phyloP scores from a whole-genome alignment of 139 green algal genomes.

The Chlamydomonas sp. region DNA sequence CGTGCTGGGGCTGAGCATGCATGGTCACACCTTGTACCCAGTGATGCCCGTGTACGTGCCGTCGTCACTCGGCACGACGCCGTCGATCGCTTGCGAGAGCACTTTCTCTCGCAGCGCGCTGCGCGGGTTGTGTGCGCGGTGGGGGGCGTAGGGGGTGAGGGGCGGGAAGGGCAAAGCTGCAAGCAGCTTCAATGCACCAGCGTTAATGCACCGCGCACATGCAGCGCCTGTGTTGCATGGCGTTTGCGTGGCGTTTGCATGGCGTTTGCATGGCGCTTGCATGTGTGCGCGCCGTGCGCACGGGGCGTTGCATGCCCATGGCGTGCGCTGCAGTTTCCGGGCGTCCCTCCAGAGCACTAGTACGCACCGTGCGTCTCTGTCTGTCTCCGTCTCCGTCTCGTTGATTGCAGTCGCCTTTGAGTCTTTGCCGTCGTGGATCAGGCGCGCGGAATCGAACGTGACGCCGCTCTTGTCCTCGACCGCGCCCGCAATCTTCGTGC shows the following conservation, averaged over 20 bases:
- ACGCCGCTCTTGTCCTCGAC: conserved; percentile 25
- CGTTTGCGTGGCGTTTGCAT: no score
- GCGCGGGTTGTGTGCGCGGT: not conserved
- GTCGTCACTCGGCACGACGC: conserved; percentile 23
- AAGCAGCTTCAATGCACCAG: not conserved
- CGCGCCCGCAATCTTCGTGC: conserved; percentile 12
- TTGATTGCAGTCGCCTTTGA: conserved; percentile 47
- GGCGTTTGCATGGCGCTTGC: no score
- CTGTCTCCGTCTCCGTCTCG: conserved; percentile 72
- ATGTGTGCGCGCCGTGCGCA: no score
- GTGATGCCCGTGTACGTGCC: conserved; percentile 71
- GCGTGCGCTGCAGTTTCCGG: no score
- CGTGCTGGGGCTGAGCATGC: not conserved
- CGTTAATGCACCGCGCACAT: no score
- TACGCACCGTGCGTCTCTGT: conserved; percentile 67
- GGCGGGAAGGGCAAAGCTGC: not conserved
- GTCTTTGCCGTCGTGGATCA: conserved; percentile 34
- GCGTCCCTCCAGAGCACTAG: no score
- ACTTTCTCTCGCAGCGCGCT: conserved; percentile 55
- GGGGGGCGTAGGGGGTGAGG: not conserved
- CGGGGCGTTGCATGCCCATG: no score
- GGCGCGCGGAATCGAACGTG: conserved; percentile 26
- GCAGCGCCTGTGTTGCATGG: no score
- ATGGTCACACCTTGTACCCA: conserved; percentile 49
- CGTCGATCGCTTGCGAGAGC: conserved; percentile 30